Evolutionary conservation across 202 grass and related monocot species (phyloP).

Genomic region (Setaria italica): DNA sequence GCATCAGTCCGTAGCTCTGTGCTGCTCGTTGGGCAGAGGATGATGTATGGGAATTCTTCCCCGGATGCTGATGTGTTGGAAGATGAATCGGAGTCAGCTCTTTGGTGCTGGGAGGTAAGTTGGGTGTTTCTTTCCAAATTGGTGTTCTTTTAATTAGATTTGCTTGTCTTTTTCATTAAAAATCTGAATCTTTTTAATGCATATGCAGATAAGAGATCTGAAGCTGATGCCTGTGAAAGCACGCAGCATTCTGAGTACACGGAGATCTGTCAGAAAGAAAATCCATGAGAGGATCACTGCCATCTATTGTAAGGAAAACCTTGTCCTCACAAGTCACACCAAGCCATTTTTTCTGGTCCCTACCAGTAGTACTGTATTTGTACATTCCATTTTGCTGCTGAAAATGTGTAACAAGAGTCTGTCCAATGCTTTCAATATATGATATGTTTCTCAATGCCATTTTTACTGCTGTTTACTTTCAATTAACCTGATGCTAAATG

Average conservation of each 20-base stretch:
- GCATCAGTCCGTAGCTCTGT: slow-evolving; percentile 64
- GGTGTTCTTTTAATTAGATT: neutral
- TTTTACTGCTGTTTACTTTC: neutral
- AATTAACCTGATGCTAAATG: neutral
- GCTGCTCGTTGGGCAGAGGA: slow-evolving; percentile 82
- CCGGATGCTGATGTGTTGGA: slow-evolving; percentile 88
- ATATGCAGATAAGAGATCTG: slow-evolving; percentile 75
- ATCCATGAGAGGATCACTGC: slow-evolving; percentile 82
- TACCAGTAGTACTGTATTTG: neutral
- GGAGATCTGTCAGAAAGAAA: slow-evolving; percentile 84
- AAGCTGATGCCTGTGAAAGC: slow-evolving; percentile 70
- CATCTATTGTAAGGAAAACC: slow-evolving; percentile 63
- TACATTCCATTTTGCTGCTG: neutral
- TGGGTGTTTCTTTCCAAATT: slow-evolving; percentile 27
- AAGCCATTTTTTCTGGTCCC: neutral
- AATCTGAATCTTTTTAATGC: slow-evolving; percentile 16
- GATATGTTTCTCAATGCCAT: neutral
- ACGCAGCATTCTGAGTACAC: slow-evolving; percentile 54
- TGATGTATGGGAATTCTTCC: slow-evolving; percentile 70
- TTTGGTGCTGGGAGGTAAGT: slow-evolving; percentile 99
- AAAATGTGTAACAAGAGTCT: neutral
- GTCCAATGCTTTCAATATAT: neutral
- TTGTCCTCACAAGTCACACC: neutral
- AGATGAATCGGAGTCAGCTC: slow-evolving; percentile 73
- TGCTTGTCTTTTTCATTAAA: neutral